Evolutionary conservation across 1,139 yeast species (phyloP).

Genomic region (Lodderomyces margitis): DNA sequence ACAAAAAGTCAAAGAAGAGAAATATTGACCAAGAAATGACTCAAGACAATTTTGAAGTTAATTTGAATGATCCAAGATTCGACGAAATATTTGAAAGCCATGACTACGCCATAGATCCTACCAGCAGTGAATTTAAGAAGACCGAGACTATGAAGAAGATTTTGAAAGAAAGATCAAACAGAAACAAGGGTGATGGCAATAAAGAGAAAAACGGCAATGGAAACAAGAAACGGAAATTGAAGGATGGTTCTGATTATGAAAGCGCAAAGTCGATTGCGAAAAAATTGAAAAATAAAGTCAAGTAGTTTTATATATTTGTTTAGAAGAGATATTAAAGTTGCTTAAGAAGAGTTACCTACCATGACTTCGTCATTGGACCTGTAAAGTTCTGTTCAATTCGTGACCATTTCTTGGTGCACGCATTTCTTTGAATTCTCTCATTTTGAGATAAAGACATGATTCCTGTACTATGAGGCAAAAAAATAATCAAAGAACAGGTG

Average conservation of each 20-base stretch:
- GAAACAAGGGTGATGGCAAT: constrained; percentile 24
- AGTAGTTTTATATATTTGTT: too few relatives aligned
- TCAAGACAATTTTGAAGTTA: constrained; percentile 68
- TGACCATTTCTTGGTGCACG: too few relatives aligned
- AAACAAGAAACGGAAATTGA: constrained; percentile 11
- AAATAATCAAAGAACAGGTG: too few relatives aligned
- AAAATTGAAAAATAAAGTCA: constrained; percentile 31
- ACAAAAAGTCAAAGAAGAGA: constrained; percentile 46
- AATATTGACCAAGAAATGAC: constrained; percentile 37
- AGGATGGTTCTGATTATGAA: constrained; percentile 13
- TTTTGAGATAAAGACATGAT: too few relatives aligned
- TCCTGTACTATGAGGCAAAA: too few relatives aligned
- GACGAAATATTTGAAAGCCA: constrained; percentile 83
- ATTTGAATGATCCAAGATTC: constrained; percentile 82
- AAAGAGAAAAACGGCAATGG: constrained; percentile 8
- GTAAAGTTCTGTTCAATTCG: too few relatives aligned
- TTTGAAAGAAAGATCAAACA: constrained; percentile 68
- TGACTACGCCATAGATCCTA: constrained; percentile 89
- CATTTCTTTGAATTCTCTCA: too few relatives aligned
- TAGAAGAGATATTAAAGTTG: too few relatives aligned
- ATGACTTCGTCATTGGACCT: too few relatives aligned
- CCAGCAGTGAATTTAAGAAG: constrained; percentile 82
- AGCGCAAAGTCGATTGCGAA: constrained; percentile 29
- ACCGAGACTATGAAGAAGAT: constrained; percentile 85
- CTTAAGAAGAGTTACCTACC: too few relatives aligned